Conservation (phyloP, 345 rosid genomes). For the Trapa bicornis region DNA sequence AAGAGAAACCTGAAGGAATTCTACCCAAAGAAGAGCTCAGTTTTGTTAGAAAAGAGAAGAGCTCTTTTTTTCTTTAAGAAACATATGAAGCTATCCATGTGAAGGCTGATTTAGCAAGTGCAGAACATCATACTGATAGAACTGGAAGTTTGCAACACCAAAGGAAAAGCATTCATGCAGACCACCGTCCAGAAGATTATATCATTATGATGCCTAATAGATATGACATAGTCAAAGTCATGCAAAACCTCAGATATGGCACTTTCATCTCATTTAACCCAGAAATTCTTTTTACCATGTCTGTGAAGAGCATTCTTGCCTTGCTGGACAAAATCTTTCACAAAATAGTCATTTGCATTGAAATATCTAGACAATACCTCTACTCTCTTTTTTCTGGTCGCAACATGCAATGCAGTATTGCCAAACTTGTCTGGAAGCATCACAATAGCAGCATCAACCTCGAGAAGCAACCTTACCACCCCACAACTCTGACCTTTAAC, state of each 20-base stretch:
- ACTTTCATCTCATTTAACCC: not conserved
- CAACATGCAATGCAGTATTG: constrained; percentile 17
- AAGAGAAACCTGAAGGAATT: not conserved
- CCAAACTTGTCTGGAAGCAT: constrained; percentile 19
- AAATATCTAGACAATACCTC: constrained; percentile 10
- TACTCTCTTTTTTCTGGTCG: constrained; percentile 16
- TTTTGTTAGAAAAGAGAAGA: not conserved
- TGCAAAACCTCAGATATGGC: not conserved
- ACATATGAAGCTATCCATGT: not conserved
- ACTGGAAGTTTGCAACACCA: not conserved
- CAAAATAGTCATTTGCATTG: not conserved
- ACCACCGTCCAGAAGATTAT: not conserved
- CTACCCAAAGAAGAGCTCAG: not conserved
- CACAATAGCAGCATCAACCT: constrained; percentile 18
- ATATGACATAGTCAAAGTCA: not conserved
- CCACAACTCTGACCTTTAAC: constrained; percentile 18
- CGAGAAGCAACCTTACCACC: constrained; percentile 11
- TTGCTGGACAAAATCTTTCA: not conserved
- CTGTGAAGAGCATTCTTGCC: not conserved
- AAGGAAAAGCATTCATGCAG: not conserved
- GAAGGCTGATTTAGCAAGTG: not conserved
- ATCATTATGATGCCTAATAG: not conserved
- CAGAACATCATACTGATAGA: not conserved
- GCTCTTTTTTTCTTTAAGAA: not conserved
- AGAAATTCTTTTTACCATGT: not conserved